Percentiles rank a stretch among this genome's conserved stretches.
Evolutionary conservation across 2,329 filamentous ascomycete genomes (phyloP).

Genomic region (Acrocalymma vagum): DNA sequence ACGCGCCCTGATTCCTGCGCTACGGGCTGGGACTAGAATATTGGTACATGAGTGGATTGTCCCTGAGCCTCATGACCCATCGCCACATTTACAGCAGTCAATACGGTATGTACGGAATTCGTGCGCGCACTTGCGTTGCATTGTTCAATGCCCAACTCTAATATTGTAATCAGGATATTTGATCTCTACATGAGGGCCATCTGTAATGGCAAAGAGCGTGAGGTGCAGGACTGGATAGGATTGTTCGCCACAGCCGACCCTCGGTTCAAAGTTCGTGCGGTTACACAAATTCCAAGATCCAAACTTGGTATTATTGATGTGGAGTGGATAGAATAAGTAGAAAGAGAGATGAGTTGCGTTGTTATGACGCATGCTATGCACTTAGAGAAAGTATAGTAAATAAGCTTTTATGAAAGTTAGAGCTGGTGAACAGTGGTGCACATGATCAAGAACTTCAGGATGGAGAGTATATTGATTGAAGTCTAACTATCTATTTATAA

Average conservation of each 20-base stretch:
- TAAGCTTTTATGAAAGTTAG: too few species aligned
- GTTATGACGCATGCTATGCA: too few species aligned
- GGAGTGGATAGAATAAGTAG: conserved; percentile 8
- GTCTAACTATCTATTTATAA: too few species aligned
- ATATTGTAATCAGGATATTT: conserved; percentile 26
- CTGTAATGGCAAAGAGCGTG: conserved; percentile 56
- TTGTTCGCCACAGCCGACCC: conserved; percentile 53
- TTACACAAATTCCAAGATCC: conserved; percentile 1
- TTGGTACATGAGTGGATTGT: conserved; percentile 11
- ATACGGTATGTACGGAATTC: conserved; percentile 3
- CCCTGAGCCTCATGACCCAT: conserved; percentile 1
- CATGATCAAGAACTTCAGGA: too few species aligned
- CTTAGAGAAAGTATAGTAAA: too few species aligned
- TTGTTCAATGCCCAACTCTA: neutral
- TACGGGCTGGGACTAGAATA: conserved; percentile 6
- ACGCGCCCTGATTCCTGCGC: conserved; percentile 9
- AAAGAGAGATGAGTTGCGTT: too few species aligned
- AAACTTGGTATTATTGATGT: conserved; percentile 11
- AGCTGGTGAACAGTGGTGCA: too few species aligned
- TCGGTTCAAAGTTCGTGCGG: conserved; percentile 44
- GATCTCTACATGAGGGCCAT: conserved; percentile 54
- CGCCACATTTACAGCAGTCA: neutral
- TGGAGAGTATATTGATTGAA: too few species aligned
- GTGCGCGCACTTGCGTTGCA: too few species aligned
- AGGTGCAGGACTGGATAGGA: conserved; percentile 51